These are phyloP conservation scores for Seminavis robusta DNA, from an alignment of 108 stramenopile species.

Conservation along the genomic window DNA sequence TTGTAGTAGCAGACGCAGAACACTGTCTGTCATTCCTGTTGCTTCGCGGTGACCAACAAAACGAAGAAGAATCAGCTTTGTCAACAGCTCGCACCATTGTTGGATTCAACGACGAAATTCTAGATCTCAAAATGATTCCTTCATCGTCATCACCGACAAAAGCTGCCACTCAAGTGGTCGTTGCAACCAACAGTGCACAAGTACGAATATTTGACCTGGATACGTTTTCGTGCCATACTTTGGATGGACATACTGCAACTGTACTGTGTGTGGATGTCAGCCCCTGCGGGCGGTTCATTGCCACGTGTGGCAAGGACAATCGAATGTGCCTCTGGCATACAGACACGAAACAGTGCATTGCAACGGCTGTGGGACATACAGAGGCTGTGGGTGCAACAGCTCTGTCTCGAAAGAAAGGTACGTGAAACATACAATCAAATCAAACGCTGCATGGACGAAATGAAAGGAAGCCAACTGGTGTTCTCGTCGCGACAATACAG, in stretches of 20 bases:
- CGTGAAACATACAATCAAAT: no score
- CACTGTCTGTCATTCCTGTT: slow-evolving; percentile 84
- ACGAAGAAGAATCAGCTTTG: slow-evolving; percentile 11
- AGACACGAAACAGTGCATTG: slow-evolving; percentile 43
- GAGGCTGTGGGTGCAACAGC: slow-evolving; percentile 84
- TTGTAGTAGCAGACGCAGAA: slow-evolving; percentile 88
- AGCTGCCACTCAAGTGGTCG: slow-evolving; percentile 61
- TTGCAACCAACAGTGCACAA: slow-evolving; percentile 93
- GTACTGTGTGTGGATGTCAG: slow-evolving; percentile 90
- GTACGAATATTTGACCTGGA: slow-evolving; percentile 83
- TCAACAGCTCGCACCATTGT: slow-evolving; percentile 72
- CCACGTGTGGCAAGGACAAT: slow-evolving; percentile 91
- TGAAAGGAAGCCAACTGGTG: no score
- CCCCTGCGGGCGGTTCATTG: slow-evolving; percentile 86
- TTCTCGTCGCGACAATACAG: no score
- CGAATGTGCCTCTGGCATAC: slow-evolving; percentile 80
- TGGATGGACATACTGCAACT: slow-evolving; percentile 93
- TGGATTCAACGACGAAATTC: slow-evolving; percentile 92
- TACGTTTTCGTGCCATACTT: slow-evolving; percentile 67
- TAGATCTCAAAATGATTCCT: slow-evolving; percentile 86
- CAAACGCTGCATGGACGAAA: no score
- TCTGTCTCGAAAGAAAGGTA: slow-evolving; percentile 67
- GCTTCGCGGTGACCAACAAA: slow-evolving; percentile 15
- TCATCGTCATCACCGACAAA: slow-evolving; percentile 1
- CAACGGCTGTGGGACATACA: slow-evolving; percentile 79